Evolutionary conservation across 2,329 filamentous ascomycete species (phyloP).

Genomic region (Fusarium incarnatum): DNA sequence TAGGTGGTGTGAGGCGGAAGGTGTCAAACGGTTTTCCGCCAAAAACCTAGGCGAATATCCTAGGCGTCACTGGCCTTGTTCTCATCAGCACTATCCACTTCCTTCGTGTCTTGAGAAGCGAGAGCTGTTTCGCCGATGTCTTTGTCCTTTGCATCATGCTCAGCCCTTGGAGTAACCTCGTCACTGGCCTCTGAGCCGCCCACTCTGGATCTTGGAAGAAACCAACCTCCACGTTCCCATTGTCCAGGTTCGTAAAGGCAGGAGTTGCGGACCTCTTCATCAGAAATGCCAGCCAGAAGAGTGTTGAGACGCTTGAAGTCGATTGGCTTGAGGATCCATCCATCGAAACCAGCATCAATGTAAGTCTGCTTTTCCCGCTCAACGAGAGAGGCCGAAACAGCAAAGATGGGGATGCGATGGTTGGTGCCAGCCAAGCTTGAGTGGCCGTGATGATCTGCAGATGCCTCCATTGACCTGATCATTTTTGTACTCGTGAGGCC

Average conservation of each 20-base stretch:
- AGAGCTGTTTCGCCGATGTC: constrained; percentile 28
- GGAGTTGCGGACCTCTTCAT: constrained; percentile 66
- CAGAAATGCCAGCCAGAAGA: constrained; percentile 76
- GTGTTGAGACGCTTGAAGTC: constrained; percentile 80
- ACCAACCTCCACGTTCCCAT: constrained; percentile 93
- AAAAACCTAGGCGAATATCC: neutral
- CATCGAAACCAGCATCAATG: constrained; percentile 83
- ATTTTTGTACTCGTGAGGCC: constrained; percentile 84
- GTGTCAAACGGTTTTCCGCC: neutral
- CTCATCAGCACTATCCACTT: neutral
- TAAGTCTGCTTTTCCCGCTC: constrained; percentile 78
- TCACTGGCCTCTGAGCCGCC: constrained; percentile 33
- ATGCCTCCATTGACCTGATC: constrained; percentile 79
- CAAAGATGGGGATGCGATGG: constrained; percentile 81
- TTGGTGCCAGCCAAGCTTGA: constrained; percentile 71
- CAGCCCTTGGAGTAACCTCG: constrained; percentile 46
- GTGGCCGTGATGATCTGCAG: constrained; percentile 58
- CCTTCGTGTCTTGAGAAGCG: neutral
- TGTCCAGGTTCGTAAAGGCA: constrained; percentile 76
- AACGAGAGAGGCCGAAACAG: constrained; percentile 84
- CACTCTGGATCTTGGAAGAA: constrained; percentile 52
- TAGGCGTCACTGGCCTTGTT: neutral
- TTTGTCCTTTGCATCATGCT: constrained; percentile 29
- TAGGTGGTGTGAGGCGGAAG: neutral
- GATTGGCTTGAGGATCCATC: constrained; percentile 91